Percentiles rank a stretch among this genome's conserved stretches.
These are phyloP conservation scores for Colletotrichum sp. DNA, from an alignment of 2,329 filamentous ascomycete genomes.

Conservation along the genomic window DNA sequence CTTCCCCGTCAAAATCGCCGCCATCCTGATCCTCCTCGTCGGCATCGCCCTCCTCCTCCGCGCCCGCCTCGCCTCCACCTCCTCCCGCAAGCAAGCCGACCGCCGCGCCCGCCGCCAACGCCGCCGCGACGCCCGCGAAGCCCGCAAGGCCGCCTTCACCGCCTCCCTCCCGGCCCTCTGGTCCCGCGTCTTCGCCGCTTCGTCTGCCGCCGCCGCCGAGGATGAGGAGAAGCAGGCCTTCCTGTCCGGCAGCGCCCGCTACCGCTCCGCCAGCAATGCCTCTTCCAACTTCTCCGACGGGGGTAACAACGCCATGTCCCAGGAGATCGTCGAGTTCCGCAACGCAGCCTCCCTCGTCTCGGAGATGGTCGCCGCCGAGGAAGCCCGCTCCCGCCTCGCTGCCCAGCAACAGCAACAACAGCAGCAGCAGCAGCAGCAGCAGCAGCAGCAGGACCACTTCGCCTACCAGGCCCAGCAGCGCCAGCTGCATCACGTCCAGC, in stretches of 20 bases:
- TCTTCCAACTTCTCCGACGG: slow-evolving; percentile 4
- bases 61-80: slow-evolving; percentile 20
- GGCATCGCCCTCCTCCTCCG: slow-evolving; percentile 26
- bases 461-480: slow-evolving; percentile 20
- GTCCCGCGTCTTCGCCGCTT: slow-evolving; percentile 33
- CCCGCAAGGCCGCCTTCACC: slow-evolving; percentile 26
- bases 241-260: slow-evolving; percentile 23
- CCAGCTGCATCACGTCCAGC: background rate
- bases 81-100: slow-evolving; percentile 18
- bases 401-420: too few species aligned
- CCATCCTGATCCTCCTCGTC: slow-evolving; percentile 27
- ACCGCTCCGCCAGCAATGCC: background rate
- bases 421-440: slow-evolving; percentile 2
- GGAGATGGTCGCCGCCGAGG: slow-evolving; percentile 49
- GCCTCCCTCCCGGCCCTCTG: slow-evolving; percentile 27
- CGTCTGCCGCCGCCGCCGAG: slow-evolving; percentile 28
- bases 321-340: slow-evolving; percentile 54
- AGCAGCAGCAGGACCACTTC: slow-evolving; percentile 15
- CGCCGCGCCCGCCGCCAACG: slow-evolving; percentile 26
- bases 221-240: slow-evolving; percentile 44
- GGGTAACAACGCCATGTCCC: slow-evolving; percentile 41
- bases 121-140: slow-evolving; percentile 25
- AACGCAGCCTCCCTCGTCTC: slow-evolving; percentile 50
- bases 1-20: slow-evolving; percentile 27
- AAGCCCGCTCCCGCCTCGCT: slow-evolving; percentile 28